Percentiles rank a stretch among this genome's conserved stretches.
These are phyloP conservation scores for Malus hybrid DNA, from an alignment of 331 rosid species.

Conservation along the genomic window DNA sequence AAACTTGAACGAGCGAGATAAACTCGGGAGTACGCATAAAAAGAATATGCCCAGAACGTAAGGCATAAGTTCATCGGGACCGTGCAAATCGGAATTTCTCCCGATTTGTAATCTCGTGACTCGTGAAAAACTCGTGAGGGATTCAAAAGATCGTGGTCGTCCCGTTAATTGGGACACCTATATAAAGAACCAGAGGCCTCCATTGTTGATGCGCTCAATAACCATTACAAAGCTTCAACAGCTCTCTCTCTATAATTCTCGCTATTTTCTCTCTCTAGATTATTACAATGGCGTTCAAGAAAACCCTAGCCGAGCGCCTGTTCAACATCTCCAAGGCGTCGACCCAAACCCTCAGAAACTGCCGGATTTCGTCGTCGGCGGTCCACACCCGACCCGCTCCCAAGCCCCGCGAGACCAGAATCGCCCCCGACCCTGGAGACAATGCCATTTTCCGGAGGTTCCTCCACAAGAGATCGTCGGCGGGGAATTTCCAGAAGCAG, in stretches of 20 bases:
- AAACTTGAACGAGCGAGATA: background rate
- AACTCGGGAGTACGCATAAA: background rate
- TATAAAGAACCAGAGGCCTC: conserved; percentile 18
- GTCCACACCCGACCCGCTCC: conserved; percentile 18
- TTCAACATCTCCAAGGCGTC: conserved; percentile 39
- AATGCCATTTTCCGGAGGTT: conserved; percentile 42
- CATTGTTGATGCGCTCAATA: background rate
- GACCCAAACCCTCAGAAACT: conserved; percentile 33
- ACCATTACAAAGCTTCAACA: background rate
- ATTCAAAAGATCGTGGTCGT: background rate
- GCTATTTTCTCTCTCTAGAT: background rate
- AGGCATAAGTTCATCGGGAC: background rate
- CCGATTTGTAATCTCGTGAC: background rate
- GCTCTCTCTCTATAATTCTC: background rate
- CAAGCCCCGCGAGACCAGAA: conserved; percentile 1
- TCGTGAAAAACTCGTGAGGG: background rate
- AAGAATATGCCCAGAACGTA: conserved; percentile 15
- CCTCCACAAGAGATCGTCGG: conserved; percentile 34
- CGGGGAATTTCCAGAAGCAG: background rate
- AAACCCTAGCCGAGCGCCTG: conserved; percentile 53
- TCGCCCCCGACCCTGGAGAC: conserved; percentile 63
- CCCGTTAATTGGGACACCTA: conserved; percentile 33
- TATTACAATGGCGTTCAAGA: conserved; percentile 61
- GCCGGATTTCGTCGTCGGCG: conserved; percentile 59
- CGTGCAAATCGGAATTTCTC: background rate